phyloP scores from a whole-genome alignment of 2,329 filamentous ascomycete genomes.

The Alternaria dauci region DNA sequence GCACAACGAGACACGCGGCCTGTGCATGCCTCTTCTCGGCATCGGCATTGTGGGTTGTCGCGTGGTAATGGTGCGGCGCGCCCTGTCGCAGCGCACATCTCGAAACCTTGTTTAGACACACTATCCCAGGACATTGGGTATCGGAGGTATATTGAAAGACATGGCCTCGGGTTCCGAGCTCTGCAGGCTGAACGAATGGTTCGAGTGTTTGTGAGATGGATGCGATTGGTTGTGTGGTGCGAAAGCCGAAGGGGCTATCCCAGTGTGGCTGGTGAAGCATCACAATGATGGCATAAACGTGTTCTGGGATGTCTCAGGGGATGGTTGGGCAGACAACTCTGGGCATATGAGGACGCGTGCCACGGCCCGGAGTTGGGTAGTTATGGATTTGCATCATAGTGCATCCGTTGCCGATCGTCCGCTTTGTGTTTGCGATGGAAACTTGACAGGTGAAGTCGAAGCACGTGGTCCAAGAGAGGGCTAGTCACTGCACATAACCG shows the following conservation, averaged over 20 bases:
- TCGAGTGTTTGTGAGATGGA: constrained; percentile 8
- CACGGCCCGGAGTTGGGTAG: background rate
- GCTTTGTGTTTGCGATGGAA: background rate
- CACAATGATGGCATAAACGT: constrained; percentile 8
- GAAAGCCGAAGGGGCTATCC: constrained; percentile 5
- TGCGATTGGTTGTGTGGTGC: background rate
- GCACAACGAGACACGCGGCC: constrained; percentile 8
- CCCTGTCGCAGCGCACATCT: constrained; percentile 16
- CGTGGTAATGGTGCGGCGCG: constrained; percentile 17
- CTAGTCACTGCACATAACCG: background rate
- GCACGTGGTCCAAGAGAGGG: background rate
- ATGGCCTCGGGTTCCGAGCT: constrained; percentile 4
- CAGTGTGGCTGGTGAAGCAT: background rate
- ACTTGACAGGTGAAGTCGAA: background rate
- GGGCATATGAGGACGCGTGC: background rate
- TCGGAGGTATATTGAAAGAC: background rate
- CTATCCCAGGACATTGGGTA: background rate
- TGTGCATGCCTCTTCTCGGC: background rate
- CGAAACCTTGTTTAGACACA: constrained; percentile 18
- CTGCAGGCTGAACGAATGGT: background rate
- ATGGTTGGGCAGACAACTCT: background rate
- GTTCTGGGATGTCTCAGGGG: constrained; percentile 5
- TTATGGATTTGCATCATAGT: background rate
- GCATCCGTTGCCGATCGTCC: background rate
- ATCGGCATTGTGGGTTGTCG: constrained; percentile 2